These are phyloP conservation scores for Penicillium mononematosum DNA, from an alignment of 495 filamentous ascomycete species.

Conservation along the genomic window DNA sequence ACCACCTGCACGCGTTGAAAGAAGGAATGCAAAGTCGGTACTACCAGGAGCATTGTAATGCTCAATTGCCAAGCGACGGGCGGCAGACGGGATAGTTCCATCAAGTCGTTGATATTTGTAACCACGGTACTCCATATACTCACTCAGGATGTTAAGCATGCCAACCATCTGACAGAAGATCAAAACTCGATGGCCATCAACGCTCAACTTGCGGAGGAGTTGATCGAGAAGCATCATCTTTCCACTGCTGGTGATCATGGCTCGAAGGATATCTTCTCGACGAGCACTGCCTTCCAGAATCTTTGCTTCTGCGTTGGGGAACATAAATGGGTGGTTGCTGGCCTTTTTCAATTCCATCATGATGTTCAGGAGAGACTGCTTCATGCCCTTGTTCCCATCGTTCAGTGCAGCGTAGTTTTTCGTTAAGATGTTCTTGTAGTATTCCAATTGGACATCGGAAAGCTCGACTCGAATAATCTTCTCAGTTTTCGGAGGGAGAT, in stretches of 20 bases:
- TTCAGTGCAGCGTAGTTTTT: slow-evolving; percentile 95
- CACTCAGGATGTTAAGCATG: slow-evolving; percentile 92
- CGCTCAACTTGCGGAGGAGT: slow-evolving; percentile 84
- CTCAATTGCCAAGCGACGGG: slow-evolving; percentile 88
- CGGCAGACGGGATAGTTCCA: slow-evolving; percentile 83
- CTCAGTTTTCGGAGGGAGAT: slow-evolving; percentile 92
- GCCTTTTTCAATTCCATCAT: slow-evolving; percentile 99
- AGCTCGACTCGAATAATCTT: slow-evolving; percentile 98
- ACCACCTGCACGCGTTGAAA: slow-evolving; percentile 93
- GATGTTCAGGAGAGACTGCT: slow-evolving; percentile 94
- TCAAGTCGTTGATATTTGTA: slow-evolving; percentile 93
- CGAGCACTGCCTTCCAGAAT: slow-evolving; percentile 72
- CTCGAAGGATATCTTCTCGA: slow-evolving; percentile 84
- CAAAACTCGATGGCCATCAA: slow-evolving; percentile 88
- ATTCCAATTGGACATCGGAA: slow-evolving; percentile 92
- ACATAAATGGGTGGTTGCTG: slow-evolving; percentile 98
- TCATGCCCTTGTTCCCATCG: slow-evolving; percentile 80
- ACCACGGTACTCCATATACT: slow-evolving; percentile 85
- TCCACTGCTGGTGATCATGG: slow-evolving; percentile 90
- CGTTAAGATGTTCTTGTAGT: slow-evolving; percentile 98
- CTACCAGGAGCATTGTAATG: slow-evolving; percentile 96
- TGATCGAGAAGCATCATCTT: slow-evolving; percentile 99
- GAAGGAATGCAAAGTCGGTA: slow-evolving; percentile 91
- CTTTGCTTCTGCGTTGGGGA: slow-evolving; percentile 85
- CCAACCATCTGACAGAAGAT: slow-evolving; percentile 99